These are phyloP conservation scores for Aureobasidium sp. DNA, from an alignment of 2,329 filamentous ascomycete species.

Conservation along the genomic window DNA sequence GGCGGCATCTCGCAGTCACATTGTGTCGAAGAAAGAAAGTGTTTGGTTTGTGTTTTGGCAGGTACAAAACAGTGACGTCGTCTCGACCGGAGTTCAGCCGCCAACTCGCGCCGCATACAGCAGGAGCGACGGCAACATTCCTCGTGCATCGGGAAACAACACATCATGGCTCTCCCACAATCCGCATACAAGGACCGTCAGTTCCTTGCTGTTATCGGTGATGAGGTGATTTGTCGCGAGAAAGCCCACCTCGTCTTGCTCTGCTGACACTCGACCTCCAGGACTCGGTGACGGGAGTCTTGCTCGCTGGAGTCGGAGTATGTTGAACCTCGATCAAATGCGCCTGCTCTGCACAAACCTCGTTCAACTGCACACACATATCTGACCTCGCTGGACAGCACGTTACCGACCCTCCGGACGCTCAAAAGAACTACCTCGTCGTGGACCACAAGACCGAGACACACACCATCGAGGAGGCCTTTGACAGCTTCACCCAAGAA, in stretches of 20 bases:
- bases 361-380: too few relatives aligned
- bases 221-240: slow-evolving; percentile 52
- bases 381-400: slow-evolving; percentile 49
- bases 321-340: slow-evolving; percentile 24
- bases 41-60: not conserved
- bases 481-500: slow-evolving; percentile 78
- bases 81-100: not conserved
- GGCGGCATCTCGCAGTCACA: slow-evolving; percentile 47
- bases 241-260: not conserved
- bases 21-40: not conserved
- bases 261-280: slow-evolving; percentile 30
- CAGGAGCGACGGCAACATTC: not conserved
- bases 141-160: not conserved
- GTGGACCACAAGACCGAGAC: slow-evolving; percentile 92
- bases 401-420: slow-evolving; percentile 77
- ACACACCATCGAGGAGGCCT: slow-evolving; percentile 76
- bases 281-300: slow-evolving; percentile 92
- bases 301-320: slow-evolving; percentile 93
- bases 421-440: slow-evolving; percentile 95
- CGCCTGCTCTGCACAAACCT: not conserved
- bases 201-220: slow-evolving; percentile 94
- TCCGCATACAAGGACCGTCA: slow-evolving; percentile 70
- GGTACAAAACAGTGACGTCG: slow-evolving; percentile 13
- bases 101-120: not conserved
- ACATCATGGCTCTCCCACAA: slow-evolving; percentile 49